Conservation (phyloP, 1,139 yeast genomes). For the Lodderomyces metapsilosis region DNA sequence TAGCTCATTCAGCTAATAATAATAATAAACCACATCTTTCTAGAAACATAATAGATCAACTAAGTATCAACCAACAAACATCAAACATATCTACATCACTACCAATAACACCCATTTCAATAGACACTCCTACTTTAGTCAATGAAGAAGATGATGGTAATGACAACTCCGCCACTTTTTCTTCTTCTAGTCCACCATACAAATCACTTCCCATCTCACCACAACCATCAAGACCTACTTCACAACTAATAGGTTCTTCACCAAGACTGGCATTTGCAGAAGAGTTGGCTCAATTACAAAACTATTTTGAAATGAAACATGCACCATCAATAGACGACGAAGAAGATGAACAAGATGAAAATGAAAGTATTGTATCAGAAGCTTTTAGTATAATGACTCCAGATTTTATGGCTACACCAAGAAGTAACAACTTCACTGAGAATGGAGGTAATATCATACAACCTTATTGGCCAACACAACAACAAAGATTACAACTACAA, state of each 20-base stretch:
- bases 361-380: conserved; percentile 12
- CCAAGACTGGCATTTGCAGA: conserved; percentile 1
- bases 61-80: not conserved
- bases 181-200: not conserved
- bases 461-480: not conserved
- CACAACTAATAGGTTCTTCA: not conserved
- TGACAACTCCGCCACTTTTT: not conserved
- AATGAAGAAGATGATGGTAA: conserved; percentile 1
- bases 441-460: not conserved
- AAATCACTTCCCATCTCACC: conserved; percentile 11
- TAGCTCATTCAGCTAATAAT: not conserved
- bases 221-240: conserved; percentile 10
- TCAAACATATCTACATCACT: conserved; percentile 3
- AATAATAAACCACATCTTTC: not conserved
- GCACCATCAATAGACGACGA: not conserved
- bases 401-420: conserved; percentile 3
- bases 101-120: conserved; percentile 3
- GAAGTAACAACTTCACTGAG: not conserved
- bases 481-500: conserved; percentile 1
- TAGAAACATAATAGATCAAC: not conserved
- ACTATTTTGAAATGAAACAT: conserved; percentile 1
- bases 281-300: conserved; percentile 1
- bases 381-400: conserved; percentile 9
- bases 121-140: not conserved
- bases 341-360: conserved; percentile 13